Evolutionary conservation across 768 basidiomycete genomes (phyloP), one percentile per base, ranked within the genome.

Genomic region (Gloeostereum incarnatum): DNA sequence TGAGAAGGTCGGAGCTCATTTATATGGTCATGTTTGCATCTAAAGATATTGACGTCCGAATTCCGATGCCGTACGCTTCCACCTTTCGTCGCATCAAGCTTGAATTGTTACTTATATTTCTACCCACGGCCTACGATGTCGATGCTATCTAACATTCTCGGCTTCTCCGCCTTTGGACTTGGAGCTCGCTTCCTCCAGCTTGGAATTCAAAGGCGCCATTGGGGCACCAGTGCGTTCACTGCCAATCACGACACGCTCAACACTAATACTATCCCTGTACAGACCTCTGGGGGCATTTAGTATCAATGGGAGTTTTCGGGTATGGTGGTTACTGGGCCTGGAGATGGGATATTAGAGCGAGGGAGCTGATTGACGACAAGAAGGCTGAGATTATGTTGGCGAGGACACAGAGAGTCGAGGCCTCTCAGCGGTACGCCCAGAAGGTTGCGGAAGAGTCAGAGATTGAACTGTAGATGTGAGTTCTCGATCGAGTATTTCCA

Each of bases 151-250:
- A 85, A 75, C 53, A 60, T 89, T 45, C 56, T 87, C 53, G 85
- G 86, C 29, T 87, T 87, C 60, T 83, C 86, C 2, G 58, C 72
- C 40, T 81, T 90, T 53, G 91, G 91, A 30, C 80, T 96, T 42
- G 79, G 80, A 16, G 78, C 81, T 14, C 73, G 92, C 42, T 67
- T 90, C 43, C 88, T 86, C 49, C 90, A 93, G 61, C 77, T 96
- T 17, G 83, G 81, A 38, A 83, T 96, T 51, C 82, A 89, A 59
- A 79, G 71, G 54, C 70, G 83, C 51, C 78, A 79, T 53, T 69
- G 92, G 43, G 74, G 85, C 59, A 71, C 78, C 32, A 88, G 91
- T 93, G 54, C 56, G 89, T 73, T 16, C 39, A 20, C 10, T 4
- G 25, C 18, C 31, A 7, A 6, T 6, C 18, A 6, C 11, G n/a